Evolutionary conservation across 2,329 filamentous ascomycete species (phyloP).

Genomic region (Drechslerella coelobrocha): DNA sequence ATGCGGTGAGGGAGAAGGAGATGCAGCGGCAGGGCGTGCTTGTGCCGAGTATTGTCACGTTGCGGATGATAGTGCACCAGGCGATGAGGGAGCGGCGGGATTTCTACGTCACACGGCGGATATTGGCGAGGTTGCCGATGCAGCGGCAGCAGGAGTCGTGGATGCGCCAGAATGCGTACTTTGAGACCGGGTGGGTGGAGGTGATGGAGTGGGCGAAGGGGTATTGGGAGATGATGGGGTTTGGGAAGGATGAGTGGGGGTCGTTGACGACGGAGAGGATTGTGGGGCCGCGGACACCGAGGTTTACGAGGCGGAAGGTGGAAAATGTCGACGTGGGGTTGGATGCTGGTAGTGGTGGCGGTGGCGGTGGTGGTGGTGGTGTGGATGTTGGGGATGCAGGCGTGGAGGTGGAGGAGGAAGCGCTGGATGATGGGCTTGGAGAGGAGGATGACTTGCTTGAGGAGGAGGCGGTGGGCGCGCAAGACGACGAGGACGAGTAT

Average conservation of each 20-base stretch:
- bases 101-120: constrained; percentile 28
- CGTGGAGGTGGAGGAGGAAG: constrained; percentile 1
- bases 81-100: constrained; percentile 39
- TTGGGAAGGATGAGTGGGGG: constrained; percentile 38
- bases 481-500: not conserved
- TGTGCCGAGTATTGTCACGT: constrained; percentile 18
- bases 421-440: not conserved
- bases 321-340: not conserved
- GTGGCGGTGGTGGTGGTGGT: constrained; percentile 1
- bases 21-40: constrained; percentile 22
- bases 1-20: constrained; percentile 10
- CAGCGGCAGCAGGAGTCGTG: constrained; percentile 2
- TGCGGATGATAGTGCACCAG: constrained; percentile 37
- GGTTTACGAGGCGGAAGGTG: not conserved
- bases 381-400: not conserved
- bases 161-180: constrained; percentile 44
- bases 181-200: constrained; percentile 25
- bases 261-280: constrained; percentile 19
- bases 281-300: constrained; percentile 20
- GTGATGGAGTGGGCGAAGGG: constrained; percentile 37
- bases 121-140: constrained; percentile 33
- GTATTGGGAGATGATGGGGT: constrained; percentile 34
- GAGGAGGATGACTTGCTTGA: not conserved
- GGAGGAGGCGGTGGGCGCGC: not conserved
- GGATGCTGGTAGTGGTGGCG: not conserved